A percentile compares a stretch with the other conserved stretches of the same genome.
phyloP scores from a whole-genome alignment of 768 basidiomycete species.

The Lentinula aciculospora region DNA sequence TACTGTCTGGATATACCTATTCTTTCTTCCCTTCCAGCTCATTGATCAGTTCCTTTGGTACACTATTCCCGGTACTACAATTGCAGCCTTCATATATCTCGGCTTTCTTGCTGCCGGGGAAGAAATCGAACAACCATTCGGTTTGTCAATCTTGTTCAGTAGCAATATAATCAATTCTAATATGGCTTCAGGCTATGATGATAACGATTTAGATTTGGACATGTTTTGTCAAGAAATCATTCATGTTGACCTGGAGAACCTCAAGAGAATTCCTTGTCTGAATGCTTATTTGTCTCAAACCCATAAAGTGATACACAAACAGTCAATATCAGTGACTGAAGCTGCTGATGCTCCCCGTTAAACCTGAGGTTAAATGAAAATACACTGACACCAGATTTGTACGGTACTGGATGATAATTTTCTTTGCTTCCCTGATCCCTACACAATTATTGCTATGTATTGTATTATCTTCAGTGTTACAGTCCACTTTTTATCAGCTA shows the following conservation, averaged over 20 bases:
- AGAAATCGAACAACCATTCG: slow-evolving; percentile 67
- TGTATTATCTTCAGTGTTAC: too few relatives aligned
- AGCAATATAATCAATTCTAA: not conserved
- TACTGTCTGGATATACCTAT: slow-evolving; percentile 69
- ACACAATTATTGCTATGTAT: too few relatives aligned
- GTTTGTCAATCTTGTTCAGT: slow-evolving; percentile 22
- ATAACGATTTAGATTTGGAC: slow-evolving; percentile 41
- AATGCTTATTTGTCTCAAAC: slow-evolving; percentile 20
- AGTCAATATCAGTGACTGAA: slow-evolving; percentile 6
- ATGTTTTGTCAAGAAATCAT: slow-evolving; percentile 33
- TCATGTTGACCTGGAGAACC: slow-evolving; percentile 28
- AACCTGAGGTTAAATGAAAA: not conserved
- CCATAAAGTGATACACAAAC: not conserved
- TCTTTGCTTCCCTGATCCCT: too few relatives aligned
- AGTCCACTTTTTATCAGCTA: too few relatives aligned
- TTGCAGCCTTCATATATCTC: slow-evolving; percentile 71
- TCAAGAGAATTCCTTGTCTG: slow-evolving; percentile 24
- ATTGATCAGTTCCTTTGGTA: slow-evolving; percentile 56
- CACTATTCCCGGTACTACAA: slow-evolving; percentile 58
- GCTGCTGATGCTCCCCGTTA: not conserved
- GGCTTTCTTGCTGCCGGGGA: slow-evolving; percentile 71
- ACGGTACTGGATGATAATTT: too few relatives aligned
- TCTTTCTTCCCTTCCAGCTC: slow-evolving; percentile 76
- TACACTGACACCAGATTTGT: not conserved
- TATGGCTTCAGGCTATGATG: not conserved